A percentile compares a stretch with the other conserved stretches of the same genome.
Conservation (phyloP, 139 green algal species). For the Chlorella sp. region DNA sequence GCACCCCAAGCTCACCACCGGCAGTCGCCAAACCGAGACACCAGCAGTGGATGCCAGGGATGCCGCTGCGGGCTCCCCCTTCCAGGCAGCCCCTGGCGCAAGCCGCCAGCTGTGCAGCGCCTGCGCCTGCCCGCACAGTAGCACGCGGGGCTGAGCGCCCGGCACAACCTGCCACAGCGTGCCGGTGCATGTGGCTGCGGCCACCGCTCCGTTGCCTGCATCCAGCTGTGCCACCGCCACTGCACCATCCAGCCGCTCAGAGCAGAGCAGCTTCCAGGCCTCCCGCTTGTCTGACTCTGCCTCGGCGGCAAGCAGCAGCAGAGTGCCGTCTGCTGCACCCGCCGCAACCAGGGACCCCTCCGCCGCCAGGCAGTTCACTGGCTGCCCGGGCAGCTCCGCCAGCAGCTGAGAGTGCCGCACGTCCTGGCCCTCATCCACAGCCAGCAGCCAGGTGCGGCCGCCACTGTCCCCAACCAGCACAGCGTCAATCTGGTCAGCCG, state of each 20-base stretch:
- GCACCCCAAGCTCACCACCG: too few relatives aligned
- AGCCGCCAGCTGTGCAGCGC: not conserved
- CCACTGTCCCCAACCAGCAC: conserved; percentile 1
- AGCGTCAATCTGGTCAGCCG: not conserved
- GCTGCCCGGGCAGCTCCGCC: conserved; percentile 22
- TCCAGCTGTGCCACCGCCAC: not conserved
- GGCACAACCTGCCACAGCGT: conserved; percentile 1
- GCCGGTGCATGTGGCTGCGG: not conserved
- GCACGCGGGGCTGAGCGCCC: not conserved
- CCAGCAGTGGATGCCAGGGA: conserved; percentile 11
- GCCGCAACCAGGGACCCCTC: not conserved
- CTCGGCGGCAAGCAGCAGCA: conserved; percentile 16
- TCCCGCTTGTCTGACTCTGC: not conserved
- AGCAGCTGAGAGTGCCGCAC: not conserved
- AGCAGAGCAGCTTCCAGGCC: not conserved
- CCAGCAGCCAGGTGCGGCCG: conserved; percentile 26
- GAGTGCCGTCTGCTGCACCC: not conserved
- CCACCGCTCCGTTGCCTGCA: not conserved
- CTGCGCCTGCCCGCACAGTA: conserved; percentile 26
- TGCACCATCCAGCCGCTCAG: conserved; percentile 14
- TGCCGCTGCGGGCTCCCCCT: not conserved
- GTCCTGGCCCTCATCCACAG: conserved; percentile 25
- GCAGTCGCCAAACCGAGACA: conserved; percentile 17
- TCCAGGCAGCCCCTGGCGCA: not conserved
- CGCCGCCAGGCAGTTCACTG: not conserved